Evolutionary conservation across 371 early-diverging fungal species (phyloP).

Genomic region (Syncephalis plumigaleata): DNA sequence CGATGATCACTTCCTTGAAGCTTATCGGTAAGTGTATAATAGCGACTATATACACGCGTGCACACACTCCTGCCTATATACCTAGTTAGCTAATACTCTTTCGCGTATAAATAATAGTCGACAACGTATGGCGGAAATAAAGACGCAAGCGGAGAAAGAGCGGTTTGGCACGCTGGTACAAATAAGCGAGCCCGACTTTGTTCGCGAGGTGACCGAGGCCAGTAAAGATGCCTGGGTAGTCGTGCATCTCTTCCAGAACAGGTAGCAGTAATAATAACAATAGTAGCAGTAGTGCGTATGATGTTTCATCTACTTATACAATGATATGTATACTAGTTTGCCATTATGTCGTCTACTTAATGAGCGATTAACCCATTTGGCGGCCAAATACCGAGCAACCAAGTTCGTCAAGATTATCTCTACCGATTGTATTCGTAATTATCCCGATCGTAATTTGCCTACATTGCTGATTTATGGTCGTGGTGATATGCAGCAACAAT

Average conservation of each 20-base stretch:
- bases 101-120: constrained; percentile 18
- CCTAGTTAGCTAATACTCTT: background rate
- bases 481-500: constrained; percentile 67
- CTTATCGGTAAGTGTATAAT: constrained; percentile 32
- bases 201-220: constrained; percentile 77
- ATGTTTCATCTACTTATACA: constrained; percentile 2
- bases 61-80: background rate
- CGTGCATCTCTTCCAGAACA: constrained; percentile 53
- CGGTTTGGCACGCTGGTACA: constrained; percentile 65
- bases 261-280: constrained; percentile 29
- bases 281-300: too few species aligned
- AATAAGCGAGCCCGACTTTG: constrained; percentile 85
- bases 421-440: constrained; percentile 84
- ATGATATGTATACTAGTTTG: constrained; percentile 18
- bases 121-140: constrained; percentile 63
- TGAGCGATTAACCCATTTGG: constrained; percentile 54
- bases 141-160: constrained; percentile 34
- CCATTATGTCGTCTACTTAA: constrained; percentile 71
- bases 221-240: constrained; percentile 62
- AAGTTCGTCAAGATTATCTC: constrained; percentile 87
- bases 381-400: constrained; percentile 58
- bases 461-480: constrained; percentile 76
- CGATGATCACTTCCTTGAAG: constrained; percentile 48
- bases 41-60: background rate
- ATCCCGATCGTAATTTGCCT: constrained; percentile 84